Conservation (phyloP, 2,329 filamentous ascomycete species). For the Venturia nashicola region DNA sequence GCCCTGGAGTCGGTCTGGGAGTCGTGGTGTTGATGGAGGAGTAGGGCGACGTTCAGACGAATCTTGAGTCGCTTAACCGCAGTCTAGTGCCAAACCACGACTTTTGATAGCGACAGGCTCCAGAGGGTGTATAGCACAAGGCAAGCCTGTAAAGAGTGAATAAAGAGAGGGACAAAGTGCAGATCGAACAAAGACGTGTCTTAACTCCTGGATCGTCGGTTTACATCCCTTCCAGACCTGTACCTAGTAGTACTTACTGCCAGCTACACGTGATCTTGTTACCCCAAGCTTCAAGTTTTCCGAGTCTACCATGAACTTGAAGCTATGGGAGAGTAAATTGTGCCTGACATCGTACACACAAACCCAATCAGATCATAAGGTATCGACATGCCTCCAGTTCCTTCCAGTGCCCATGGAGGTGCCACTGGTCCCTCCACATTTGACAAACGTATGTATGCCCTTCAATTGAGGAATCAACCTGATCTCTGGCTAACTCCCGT, state of each 20-base stretch:
- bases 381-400: slow-evolving; percentile 8
- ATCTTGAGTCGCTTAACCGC: background rate
- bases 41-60: background rate
- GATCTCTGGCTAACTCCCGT: slow-evolving; percentile 18
- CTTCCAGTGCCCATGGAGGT: slow-evolving; percentile 24
- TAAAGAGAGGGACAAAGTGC: background rate
- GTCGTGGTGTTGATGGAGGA: background rate
- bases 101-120: background rate
- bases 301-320: too few species aligned
- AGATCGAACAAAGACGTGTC: background rate
- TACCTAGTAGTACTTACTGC: background rate
- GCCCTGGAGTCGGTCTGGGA: background rate
- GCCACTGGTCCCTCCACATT: slow-evolving; percentile 51
- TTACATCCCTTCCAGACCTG: background rate
- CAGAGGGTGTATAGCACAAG: background rate
- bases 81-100: background rate
- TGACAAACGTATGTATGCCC: slow-evolving; percentile 56
- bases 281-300: too few species aligned
- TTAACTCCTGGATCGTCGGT: background rate
- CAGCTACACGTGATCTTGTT: background rate
- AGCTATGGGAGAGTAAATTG: too few species aligned
- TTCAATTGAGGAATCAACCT: slow-evolving; percentile 13
- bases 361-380: background rate
- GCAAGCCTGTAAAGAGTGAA: background rate
- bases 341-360: background rate